Evolutionary conservation across 805 yeast genomes (phyloP), one percentile per base, ranked within the genome.

Genomic region (Barnettozyma sucrosica): DNA sequence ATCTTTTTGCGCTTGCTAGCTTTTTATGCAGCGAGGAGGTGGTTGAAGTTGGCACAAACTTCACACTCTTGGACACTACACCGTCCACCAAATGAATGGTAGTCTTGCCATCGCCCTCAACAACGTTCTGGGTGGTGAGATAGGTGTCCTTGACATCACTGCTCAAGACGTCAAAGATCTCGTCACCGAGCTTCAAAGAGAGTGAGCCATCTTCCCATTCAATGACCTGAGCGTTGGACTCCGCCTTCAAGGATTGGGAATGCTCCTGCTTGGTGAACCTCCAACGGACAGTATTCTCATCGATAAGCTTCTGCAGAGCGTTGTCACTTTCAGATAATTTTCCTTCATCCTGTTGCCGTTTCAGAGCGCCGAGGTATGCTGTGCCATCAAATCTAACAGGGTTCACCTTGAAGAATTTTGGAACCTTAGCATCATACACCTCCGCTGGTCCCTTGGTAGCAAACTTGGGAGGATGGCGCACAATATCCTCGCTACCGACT

Each of bases 191-290:
- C 60, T 88, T 90, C 55, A 93, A 70, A 2, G 97, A 89, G 52
- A 81, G 68, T 4, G 88, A 74, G 1, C 99, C 99, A 66, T 93
- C 98, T 47, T 85, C 84, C 99, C 99, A 93, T 64, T 88, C 85
- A 32, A 93, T 77, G 48, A 92, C 80, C 61, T 90, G 88, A 5
- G 97, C 83, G 62, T 93, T 93, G 9, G 95, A 84, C 63, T 89
- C 95, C 57, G 86, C 86, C 59, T 79, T 77, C 54, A 90, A 80
- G 0, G 57, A 46, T 18, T 67, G 64, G n/a, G 77, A 78, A 7
- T 45, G 26, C 10, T 54, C 46, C 51, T 81, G 82, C 49, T 84
- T 79, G 14, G 89, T 84, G 65, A 90, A 92, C 66, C 96, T 80
- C 99, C 99, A 93, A 61, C 99, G 79, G 30, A 93, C 73, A 0